Evolutionary conservation across 148 eudicot genomes (phyloP), one percentile per base, ranked within the genome.

Genomic region (Rhododendron vialii): DNA sequence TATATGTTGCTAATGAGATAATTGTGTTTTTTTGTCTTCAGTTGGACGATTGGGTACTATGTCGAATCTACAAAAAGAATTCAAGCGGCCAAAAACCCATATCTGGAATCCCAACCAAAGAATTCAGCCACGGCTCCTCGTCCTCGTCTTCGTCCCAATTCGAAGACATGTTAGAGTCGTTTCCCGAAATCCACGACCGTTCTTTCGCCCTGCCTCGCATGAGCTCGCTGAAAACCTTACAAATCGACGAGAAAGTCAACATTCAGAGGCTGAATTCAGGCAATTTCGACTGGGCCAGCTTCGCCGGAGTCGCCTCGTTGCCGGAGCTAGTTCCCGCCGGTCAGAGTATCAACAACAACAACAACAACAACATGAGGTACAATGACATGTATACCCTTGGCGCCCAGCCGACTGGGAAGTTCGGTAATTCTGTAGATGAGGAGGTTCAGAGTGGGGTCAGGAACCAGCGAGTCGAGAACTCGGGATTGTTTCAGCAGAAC

Each of bases 31-130:
- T 76, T 76, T 33, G 17, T 69, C 71, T 36, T 15, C 91, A 94
- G 98, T 78, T 95, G 89, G 98, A 95, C 81, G 95, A 93, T 41
- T 95, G 96, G 98, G 98, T 95, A 50, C 84, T 95, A 77, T 95
- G 98, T 83, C 87, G 98, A 53, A 93, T 95, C 50, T 95, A 95
- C 89, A 91, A 93, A 89, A 95, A 93, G 87, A 95, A 80, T 57
- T 94, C 96, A 41, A 85, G 92, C 22, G 94, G 86, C 20, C 90
- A 87, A 8, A 90, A 86, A 74, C 83, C 93, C 57, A 69, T 87
- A 1, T 57, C 65, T 10, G 85, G 88, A 2, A 18, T 22, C 13
- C 18, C n/a, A 2, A 79, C 53, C 88, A 87, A 63, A 15, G 95
- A 92, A 43, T 83, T 85, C 36, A 92, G 94, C 88, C 89, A 87